Evolutionary conservation across 805 yeast genomes (phyloP), one percentile per base, ranked within the genome.

Genomic region (Grigorovia yakushimaensis): DNA sequence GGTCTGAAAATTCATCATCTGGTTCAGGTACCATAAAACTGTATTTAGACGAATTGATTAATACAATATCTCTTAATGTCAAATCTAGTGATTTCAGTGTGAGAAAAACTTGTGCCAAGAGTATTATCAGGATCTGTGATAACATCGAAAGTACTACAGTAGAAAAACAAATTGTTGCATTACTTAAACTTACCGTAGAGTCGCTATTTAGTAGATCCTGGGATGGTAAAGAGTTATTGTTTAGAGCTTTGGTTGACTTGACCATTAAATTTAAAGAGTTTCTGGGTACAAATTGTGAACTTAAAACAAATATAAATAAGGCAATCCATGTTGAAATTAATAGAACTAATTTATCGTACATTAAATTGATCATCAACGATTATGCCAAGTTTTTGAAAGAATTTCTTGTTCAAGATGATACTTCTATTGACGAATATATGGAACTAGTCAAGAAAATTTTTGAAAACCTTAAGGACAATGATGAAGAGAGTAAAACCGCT

Each of bases 1-100:
- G 97, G 96, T 70, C 74, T 9, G 95, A 86, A 55, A 77, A 79
- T 44, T 77, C 91, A 2, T 74, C 84, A 11, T 89, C 95, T 1
- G 86, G 88, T 7, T 65, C 72, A 19, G 83, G 79, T 36, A 81
- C 94, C 0, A 70, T 88, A 15, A 78, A 76, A 53, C 67, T 88
- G 1, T 88, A 88, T 54, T 65, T 84, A 37, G 61, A 66, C 11
- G 97, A 91, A 53, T 86, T 93, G 39, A 62, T 81, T 20, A 64
- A 58, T 0, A 57, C 86, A 19, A 72, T 79, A 19, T 68, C 71
- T 27, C 57, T 55, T 2, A 67, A 83, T 50, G 70, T 88, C 42
- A 59, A 61, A 2, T 80, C 88, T 1, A 76, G 70, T 36, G 74
- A 77, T 47, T 86, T 84, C 68, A 68, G 69, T 17, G 69, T 84